Conservation (phyloP, 164 flowering plant species). For the Macadamia tetraphylla region DNA sequence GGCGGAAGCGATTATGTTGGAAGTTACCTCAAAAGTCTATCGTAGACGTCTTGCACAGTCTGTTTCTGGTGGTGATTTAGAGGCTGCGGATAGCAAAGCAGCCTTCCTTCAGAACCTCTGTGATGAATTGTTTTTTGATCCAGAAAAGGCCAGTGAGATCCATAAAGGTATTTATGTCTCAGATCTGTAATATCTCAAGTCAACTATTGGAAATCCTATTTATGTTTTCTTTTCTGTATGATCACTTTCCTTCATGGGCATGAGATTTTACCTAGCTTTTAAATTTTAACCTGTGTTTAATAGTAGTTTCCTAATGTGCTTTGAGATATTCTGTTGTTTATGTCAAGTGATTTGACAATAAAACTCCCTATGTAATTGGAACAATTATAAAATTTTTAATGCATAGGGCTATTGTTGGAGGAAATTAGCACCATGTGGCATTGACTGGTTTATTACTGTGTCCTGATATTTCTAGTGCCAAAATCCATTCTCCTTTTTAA, state of each 20-base stretch:
- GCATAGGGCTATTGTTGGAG: background rate
- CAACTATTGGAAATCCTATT: too few species aligned
- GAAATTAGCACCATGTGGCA: background rate
- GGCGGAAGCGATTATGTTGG: slow-evolving; percentile 62
- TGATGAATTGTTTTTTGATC: slow-evolving; percentile 79
- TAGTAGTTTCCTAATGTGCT: too few species aligned
- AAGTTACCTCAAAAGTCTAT: slow-evolving; percentile 77
- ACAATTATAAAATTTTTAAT: too few species aligned
- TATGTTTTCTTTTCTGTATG: too few species aligned
- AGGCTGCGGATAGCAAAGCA: slow-evolving; percentile 85
- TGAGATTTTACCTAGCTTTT: too few species aligned
- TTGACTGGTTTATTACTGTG: background rate
- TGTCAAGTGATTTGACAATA: too few species aligned
- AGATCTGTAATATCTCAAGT: too few species aligned
- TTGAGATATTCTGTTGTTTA: too few species aligned
- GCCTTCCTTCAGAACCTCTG: slow-evolving; percentile 87
- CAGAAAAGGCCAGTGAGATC: slow-evolving; percentile 75
- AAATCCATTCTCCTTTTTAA: too few species aligned
- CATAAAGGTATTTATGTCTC: slow-evolving; percentile 73
- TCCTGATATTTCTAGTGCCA: background rate
- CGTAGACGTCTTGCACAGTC: slow-evolving; percentile 71
- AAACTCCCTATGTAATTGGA: too few species aligned
- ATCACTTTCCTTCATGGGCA: too few species aligned
- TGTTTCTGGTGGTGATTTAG: slow-evolving; percentile 71
- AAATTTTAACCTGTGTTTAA: too few species aligned